Base-by-base conservation (phyloP, 1,284 basidiomycete species). In the Calocybe gambosa region DNA sequence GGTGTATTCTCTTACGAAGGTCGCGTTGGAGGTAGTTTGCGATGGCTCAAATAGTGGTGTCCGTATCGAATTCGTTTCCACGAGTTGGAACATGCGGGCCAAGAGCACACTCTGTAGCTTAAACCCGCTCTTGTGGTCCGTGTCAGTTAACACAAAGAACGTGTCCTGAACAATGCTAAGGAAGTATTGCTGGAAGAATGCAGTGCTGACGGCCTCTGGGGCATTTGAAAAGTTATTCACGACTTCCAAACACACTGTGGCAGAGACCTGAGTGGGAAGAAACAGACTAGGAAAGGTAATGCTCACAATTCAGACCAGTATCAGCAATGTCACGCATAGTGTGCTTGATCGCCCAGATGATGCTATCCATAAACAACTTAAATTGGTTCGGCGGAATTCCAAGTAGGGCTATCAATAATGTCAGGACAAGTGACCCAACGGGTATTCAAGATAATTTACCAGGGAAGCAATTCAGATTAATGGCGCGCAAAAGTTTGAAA, bases 331-430 rank as follows among this genome's bases (percentile, higher is more conserved):
- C 96, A 46, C 96, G 84, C 92, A 97, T 96, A 13, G 93, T 97
- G 71, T 99, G 96, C 70, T 99, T 99, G 75, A 99, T 96, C 10
- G 93, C 95, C 96, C 96, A 99, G 45, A 97, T 89, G 55, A 98
- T 89, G 55, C 93, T 94, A 67, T 99, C 96, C 82, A 98, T 97
- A 66, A 96, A 89, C 51, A 99, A 71, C 72, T 97, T 98, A 79
- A 99, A 99, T 69, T 96, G 90, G 42, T 78, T 66, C n/a, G 93
- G 88, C 12, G 91, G 89, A 47, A 98, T 78, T 33, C 81, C 82
- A 50, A 98, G 77, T 34, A 99, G 72, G 5, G 93, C 92, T 91
- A 52, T 43, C 18, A 36, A 51, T 43, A 54, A 42, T 49, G 35
- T 45, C 19, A 37, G 37, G 45, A 2, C 39, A 38, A 20, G 31